Base-by-base conservation (phyloP, 352 stramenopile species). In the Pythium phragmiticola region DNA sequence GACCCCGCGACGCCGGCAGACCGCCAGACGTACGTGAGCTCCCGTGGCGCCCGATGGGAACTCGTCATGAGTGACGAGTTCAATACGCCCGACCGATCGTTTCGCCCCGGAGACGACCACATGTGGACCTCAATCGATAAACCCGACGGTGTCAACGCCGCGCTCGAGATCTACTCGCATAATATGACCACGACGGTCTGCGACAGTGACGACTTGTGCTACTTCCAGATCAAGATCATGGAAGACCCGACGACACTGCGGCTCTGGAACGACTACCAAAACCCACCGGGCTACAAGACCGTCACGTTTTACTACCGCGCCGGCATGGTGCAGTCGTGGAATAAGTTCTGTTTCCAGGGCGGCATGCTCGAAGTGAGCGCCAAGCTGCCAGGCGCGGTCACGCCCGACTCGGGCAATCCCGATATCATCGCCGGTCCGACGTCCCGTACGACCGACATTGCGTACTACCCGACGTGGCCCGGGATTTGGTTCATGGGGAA, bases 401-500 rank as follows among this genome's bases (percentile, higher is more conserved):
- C 74, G 43, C 77, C 81, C 48, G 77, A 77, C 17, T 73, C 72
- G 0, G 54, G 55, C 3, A 79, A 79, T 47, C 72, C 72, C 11
- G 65, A 79, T 48, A 11, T 74, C 21, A 42, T n/a, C 37, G 34
- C 16, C 19, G 59, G 56, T 6, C 33, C 36, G 23, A 68, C 2
- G 5, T 36, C 11, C 3, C 36, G 30, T 2, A 57, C 59, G 17
- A 62, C n/a, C 9, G 43, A 68, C 43, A 60, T 57, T 17, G 65
- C 67, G 48, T 93, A 77, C 65, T 93, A 93, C 65, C 83, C 84
- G 34, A 89, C 82, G 53, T 99, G 96, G 89, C 96, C 96, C 0
- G 95, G 95, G 9, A 90, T 99, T 64, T 99, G 96, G 95, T 74
- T 99, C 49, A 78, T 99, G 55, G 96, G 96, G 7, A 98, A 98